Conservation (phyloP, 352 stramenopile species). For the Paralagenidium karlingii region DNA sequence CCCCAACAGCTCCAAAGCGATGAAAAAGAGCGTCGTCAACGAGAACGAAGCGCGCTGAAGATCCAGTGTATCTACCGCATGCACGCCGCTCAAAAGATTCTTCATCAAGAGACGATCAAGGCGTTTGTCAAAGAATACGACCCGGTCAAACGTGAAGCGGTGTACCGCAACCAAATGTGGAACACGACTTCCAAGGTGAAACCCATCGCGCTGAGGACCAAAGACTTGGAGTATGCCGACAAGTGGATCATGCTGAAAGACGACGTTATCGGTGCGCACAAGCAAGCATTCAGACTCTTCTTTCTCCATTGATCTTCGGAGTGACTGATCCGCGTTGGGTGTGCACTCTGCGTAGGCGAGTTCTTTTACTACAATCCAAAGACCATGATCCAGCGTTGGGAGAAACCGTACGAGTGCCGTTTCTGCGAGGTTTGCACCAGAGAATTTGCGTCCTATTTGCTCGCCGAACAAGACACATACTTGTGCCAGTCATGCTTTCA, state of each 20-base stretch:
- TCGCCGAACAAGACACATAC: slow-evolving; percentile 23
- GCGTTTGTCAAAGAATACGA: slow-evolving; percentile 55
- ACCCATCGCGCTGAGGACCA: slow-evolving; percentile 29
- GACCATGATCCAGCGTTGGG: slow-evolving; percentile 40
- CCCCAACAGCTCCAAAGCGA: slow-evolving; percentile 25
- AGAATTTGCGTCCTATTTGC: slow-evolving; percentile 37
- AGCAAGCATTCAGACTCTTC: neutral
- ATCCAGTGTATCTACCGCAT: slow-evolving; percentile 49
- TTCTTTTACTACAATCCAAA: slow-evolving; percentile 59
- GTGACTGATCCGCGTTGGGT: neutral
- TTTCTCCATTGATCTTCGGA: neutral
- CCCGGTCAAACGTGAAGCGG: slow-evolving; percentile 11
- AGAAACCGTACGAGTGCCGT: slow-evolving; percentile 31
- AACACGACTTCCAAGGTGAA: slow-evolving; percentile 20
- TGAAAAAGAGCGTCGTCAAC: slow-evolving; percentile 12
- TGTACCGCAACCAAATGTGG: slow-evolving; percentile 40
- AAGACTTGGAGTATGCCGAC: slow-evolving; percentile 43
- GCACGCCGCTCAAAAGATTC: slow-evolving; percentile 29
- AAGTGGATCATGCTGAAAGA: slow-evolving; percentile 48
- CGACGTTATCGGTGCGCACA: slow-evolving; percentile 14
- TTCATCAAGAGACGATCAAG: slow-evolving; percentile 29
- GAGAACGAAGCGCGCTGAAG: slow-evolving; percentile 22
- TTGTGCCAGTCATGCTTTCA: slow-evolving; percentile 29
- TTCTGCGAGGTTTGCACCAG: slow-evolving; percentile 20
- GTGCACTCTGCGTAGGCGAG: slow-evolving; percentile 16